A percentile compares a stretch with the other conserved stretches of the same genome.
phyloP scores from a whole-genome alignment of 2,329 filamentous ascomycete species.

The Amauroascus niger region DNA sequence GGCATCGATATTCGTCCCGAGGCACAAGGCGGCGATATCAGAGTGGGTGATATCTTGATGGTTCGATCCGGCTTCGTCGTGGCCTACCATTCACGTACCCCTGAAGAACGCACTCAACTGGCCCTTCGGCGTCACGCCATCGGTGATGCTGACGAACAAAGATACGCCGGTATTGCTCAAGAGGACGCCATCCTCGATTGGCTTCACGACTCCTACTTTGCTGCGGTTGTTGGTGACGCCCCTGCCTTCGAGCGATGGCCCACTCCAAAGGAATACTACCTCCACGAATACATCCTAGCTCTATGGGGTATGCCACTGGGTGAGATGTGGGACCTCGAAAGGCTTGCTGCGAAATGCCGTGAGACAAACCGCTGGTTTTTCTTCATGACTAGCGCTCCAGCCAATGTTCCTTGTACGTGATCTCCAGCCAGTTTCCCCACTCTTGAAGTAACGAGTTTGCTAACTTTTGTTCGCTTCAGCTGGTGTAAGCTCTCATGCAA shows the following conservation, averaged over 20 bases:
- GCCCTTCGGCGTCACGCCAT: slow-evolving; percentile 23
- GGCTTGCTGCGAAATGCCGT: slow-evolving; percentile 28
- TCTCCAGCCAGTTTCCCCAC: background rate
- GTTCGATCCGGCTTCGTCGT: slow-evolving; percentile 55
- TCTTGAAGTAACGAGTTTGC: background rate
- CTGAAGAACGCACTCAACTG: slow-evolving; percentile 26
- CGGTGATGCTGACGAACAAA: slow-evolving; percentile 31
- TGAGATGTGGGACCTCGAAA: slow-evolving; percentile 40
- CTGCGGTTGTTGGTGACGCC: slow-evolving; percentile 54
- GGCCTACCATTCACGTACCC: slow-evolving; percentile 43
- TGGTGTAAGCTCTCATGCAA: slow-evolving; percentile 24
- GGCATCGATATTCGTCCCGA: slow-evolving; percentile 52
- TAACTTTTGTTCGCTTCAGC: slow-evolving; percentile 12
- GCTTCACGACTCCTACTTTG: slow-evolving; percentile 61
- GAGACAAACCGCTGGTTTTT: slow-evolving; percentile 33
- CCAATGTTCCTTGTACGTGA: slow-evolving; percentile 33
- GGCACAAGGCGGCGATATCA: slow-evolving; percentile 46
- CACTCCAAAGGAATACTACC: slow-evolving; percentile 30
- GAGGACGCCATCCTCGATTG: slow-evolving; percentile 51
- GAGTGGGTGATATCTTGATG: slow-evolving; percentile 56
- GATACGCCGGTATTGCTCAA: slow-evolving; percentile 45
- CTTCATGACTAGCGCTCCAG: slow-evolving; percentile 37
- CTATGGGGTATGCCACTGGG: slow-evolving; percentile 40
- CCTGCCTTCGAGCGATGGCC: slow-evolving; percentile 57
- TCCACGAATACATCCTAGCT: slow-evolving; percentile 36